phyloP scores from a whole-genome alignment of 768 basidiomycete genomes.

The Kwoniella sp. region DNA sequence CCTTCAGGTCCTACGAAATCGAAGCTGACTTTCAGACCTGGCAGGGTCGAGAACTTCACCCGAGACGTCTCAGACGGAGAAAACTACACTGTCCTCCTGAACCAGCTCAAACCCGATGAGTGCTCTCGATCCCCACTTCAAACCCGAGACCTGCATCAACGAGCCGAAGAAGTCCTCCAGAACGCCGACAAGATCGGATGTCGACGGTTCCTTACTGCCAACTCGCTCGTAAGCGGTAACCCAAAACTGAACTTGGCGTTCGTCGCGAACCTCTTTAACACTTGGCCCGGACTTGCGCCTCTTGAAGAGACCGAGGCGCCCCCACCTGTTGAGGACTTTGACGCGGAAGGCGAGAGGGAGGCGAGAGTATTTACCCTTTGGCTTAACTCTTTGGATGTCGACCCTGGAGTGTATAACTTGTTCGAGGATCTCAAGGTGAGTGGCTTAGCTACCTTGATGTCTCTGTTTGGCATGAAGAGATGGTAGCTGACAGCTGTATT shows the following conservation, averaged over 20 bases:
- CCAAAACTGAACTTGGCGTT: constrained; percentile 92
- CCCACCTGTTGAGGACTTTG: constrained; percentile 95
- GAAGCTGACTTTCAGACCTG: constrained; percentile 2
- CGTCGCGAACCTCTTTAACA: constrained; percentile 98
- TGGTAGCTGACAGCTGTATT: background rate
- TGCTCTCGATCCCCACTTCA: constrained; percentile 90
- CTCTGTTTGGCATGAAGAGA: too few relatives aligned
- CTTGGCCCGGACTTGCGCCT: constrained; percentile 88
- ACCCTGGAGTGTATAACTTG: constrained; percentile 92
- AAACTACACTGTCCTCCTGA: constrained; percentile 93
- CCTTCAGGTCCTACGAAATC: background rate
- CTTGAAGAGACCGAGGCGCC: constrained; percentile 86
- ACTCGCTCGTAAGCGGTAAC: constrained; percentile 89
- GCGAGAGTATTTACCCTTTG: constrained; percentile 97
- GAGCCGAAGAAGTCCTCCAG: constrained; percentile 89
- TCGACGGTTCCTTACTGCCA: constrained; percentile 90
- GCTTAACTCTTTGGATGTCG: constrained; percentile 96
- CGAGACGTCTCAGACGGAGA: constrained; percentile 96
- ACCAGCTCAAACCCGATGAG: constrained; percentile 91
- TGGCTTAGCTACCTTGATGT: constrained; percentile 1
- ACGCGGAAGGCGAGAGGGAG: constrained; percentile 97
- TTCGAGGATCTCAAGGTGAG: constrained; percentile 86
- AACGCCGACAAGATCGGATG: constrained; percentile 93
- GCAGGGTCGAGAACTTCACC: constrained; percentile 93
- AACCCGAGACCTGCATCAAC: constrained; percentile 74